Conservation (phyloP, 2,329 filamentous ascomycete genomes). For the Beauveria varroae region DNA sequence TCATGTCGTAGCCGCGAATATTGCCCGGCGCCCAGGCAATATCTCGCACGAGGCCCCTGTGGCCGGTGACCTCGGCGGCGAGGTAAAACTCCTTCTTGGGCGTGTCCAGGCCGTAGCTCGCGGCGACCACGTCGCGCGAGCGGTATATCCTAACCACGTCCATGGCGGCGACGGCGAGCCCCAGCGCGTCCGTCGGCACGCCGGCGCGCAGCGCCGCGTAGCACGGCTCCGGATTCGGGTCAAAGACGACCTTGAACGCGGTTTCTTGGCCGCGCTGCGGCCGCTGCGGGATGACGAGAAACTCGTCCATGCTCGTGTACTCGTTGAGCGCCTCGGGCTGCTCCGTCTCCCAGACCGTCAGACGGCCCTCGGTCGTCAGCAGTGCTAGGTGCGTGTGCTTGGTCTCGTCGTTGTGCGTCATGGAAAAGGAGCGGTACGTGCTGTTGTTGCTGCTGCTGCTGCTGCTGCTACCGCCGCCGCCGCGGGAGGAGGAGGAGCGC, state of each 20-base stretch:
- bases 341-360: conserved; percentile 78
- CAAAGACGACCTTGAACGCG: conserved; percentile 78
- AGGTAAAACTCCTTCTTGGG: conserved; percentile 76
- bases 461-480: too few relatives aligned
- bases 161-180: conserved; percentile 81
- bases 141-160: conserved; percentile 76
- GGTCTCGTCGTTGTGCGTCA: conserved; percentile 73
- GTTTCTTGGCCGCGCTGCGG: conserved; percentile 78
- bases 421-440: conserved; percentile 74
- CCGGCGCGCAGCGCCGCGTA: conserved; percentile 71
- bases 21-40: conserved; percentile 90
- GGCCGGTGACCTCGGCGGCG: conserved; percentile 66
- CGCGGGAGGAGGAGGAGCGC: conserved; percentile 29
- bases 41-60: conserved; percentile 74
- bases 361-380: conserved; percentile 71
- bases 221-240: conserved; percentile 78
- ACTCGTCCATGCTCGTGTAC: conserved; percentile 68
- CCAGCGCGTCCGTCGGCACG: conserved; percentile 70
- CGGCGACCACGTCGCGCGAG: conserved; percentile 53
- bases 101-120: conserved; percentile 42
- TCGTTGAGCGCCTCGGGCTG: conserved; percentile 73
- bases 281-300: conserved; percentile 58
- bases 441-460: conserved; percentile 29
- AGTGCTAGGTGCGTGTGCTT: conserved; percentile 79
- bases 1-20: conserved; percentile 79